Evolutionary conservation across 208 protist genomes (phyloP), one percentile per base, ranked within the genome.

Genomic region (Trypanosoma conorhini): DNA sequence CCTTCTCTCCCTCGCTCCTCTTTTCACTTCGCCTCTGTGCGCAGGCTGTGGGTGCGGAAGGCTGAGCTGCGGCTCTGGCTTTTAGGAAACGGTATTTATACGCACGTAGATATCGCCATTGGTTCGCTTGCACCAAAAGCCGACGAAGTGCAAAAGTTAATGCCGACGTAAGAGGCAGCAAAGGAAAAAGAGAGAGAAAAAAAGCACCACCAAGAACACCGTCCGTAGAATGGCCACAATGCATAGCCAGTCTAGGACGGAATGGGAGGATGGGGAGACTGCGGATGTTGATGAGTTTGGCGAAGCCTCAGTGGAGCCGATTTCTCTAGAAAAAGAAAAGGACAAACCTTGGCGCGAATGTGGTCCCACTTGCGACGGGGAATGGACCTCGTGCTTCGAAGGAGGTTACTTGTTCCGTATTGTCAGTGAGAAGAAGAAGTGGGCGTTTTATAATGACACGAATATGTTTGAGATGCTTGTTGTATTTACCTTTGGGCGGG

Each of bases 391-490:
- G 17, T 88, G 81, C 68, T 92, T 92, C 66, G 57, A 83, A n/a
- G 67, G 80, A 21, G 85, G 85, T 19, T 72, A 72, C 38, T 72
- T 91, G 57, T 93, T 82, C 72, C 80, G 85, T 54, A 76, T 94
- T 57, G 71, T 86, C 8, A 73, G 79, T 44, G 35, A 58, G 48
- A 76, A 82, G 22, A 65, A 79, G 22, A 86, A 73, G 56, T 92
- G 86, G 86, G 84, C 82, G 74, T 86, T 89, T 56, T 92, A 91
- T 76, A 95, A 95, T 54, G 89, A 95, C 74, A 95, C 89, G 24
- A 80, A 79, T 62, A 75, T 82, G 54, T 92, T 81, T 62, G 58
- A 91, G 57, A 91, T 95, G 80, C 46, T 48, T 48, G 83, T 92
- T 38, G 33, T 38, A 62, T 22, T 78, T 79, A 26, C 57, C 62